Base-by-base conservation (phyloP, 768 basidiomycete genomes). In the Tremella mesenterica region DNA sequence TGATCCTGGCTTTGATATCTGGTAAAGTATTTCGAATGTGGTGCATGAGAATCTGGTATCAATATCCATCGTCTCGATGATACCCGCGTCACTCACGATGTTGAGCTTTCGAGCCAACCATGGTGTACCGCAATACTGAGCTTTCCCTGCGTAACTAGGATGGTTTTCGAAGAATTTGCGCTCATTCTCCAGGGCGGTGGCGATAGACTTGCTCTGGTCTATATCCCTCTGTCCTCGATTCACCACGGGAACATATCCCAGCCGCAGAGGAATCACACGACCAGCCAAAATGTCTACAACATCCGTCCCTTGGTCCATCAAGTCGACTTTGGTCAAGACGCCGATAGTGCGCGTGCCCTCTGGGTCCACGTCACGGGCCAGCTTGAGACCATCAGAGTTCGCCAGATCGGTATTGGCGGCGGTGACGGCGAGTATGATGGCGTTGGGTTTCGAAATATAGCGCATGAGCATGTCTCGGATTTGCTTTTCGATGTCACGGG, bases 271-370 rank as follows among this genome's bases (percentile, higher is more conserved):
- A 68, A 97, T 96, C 62, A 99, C 83, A 46, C 95, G 83, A 8
- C 95, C 93, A 3, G 95, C 95, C 44, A 99, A 82, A 71, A 99
- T 97, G 74, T 99, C 95, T 26, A 99, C 91, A 30, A 99, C 95
- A 72, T 99, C 93, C 5, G 93, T 97, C 50, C 95, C 95, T 66
- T 80, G 81, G 77, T 99, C 93, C 95, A 99, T 99, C 59, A 99
- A 78, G 74, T 99, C 95, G 48, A 97, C 86, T 75, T 99, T 99
- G 13, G 95, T 99, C 66, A 97, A 76, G 18, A 99, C 95, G 80
- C 95, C 95, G 60, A 99, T 96, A 20, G 95, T 99, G 68, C 93
- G 80, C 36, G 85, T 85, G 27, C 95, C 95, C 53, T 97, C 93
- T 2, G 93, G 92, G 70, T 99, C 95, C 23, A 96, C 91, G 67